A percentile compares a stretch with the other conserved stretches of the same genome.
Conservation (phyloP, 371 early-diverging fungal genomes). For the Saksenaea oblongispora region DNA sequence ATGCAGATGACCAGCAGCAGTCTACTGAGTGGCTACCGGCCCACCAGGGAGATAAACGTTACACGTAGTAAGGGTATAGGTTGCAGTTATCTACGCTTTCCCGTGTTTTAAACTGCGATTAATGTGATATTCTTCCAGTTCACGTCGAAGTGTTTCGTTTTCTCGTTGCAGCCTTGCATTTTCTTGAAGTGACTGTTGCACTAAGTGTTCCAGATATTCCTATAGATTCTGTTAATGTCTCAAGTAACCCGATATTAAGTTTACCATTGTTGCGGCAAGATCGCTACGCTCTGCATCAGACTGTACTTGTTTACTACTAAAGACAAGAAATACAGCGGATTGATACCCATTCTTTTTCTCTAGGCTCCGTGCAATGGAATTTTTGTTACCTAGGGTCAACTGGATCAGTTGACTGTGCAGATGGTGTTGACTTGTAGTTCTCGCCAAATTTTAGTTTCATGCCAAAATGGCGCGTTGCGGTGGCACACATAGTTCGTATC, state of each 20-base stretch:
- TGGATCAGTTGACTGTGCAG: neutral
- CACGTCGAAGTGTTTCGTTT: conserved; percentile 53
- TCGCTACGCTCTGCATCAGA: neutral
- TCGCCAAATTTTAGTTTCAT: neutral
- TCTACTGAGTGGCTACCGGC: neutral
- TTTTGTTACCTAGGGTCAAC: neutral
- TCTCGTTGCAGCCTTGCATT: conserved; percentile 55
- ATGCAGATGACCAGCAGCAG: neutral
- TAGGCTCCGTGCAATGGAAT: neutral
- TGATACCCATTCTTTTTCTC: neutral
- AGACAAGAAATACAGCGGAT: neutral
- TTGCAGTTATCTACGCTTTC: neutral
- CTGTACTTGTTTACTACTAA: neutral
- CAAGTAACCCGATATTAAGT: neutral
- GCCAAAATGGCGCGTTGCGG: neutral
- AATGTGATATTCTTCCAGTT: conserved; percentile 37
- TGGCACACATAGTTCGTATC: conserved; percentile 22
- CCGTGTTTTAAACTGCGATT: neutral
- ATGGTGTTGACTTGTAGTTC: neutral
- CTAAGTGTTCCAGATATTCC: conserved; percentile 43
- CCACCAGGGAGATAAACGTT: neutral
- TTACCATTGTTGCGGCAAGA: neutral
- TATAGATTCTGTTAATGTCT: neutral
- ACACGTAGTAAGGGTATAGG: neutral
- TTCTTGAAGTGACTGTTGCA: conserved; percentile 48